Evolutionary conservation across 352 stramenopile genomes (phyloP).

Genomic region (Elongisporangium senticosum): DNA sequence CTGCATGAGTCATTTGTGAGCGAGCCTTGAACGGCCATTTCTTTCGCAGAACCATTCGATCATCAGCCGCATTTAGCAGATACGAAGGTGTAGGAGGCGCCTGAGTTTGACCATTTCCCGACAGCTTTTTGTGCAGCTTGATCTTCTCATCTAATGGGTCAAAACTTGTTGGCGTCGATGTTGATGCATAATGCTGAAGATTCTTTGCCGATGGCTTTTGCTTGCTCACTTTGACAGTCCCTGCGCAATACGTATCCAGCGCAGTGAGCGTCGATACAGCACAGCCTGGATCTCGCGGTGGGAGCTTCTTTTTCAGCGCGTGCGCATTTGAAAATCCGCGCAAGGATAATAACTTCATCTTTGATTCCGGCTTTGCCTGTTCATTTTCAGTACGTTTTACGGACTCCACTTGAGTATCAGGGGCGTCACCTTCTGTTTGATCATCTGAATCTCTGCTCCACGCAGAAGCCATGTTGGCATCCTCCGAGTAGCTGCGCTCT

Average conservation of each 20-base stretch:
- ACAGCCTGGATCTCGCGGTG: conserved; percentile 1
- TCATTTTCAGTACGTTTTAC: background rate
- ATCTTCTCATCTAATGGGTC: background rate
- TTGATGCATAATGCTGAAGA: background rate
- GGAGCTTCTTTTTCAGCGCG: conserved; percentile 18
- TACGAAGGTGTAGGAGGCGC: background rate
- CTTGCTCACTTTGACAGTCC: background rate
- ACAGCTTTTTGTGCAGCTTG: background rate
- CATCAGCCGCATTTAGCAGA: background rate
- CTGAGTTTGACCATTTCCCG: background rate
- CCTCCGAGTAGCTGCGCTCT: background rate
- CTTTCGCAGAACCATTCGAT: background rate
- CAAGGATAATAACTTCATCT: background rate
- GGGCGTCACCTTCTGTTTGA: background rate
- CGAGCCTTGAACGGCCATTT: background rate
- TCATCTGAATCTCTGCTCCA: background rate
- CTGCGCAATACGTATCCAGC: background rate
- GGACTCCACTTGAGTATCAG: background rate
- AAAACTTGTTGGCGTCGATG: background rate
- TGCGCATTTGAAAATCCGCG: conserved; percentile 20
- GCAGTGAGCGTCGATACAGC: background rate
- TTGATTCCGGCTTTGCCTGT: background rate
- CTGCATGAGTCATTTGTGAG: background rate
- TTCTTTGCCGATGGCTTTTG: background rate
- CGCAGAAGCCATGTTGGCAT: background rate